Conservation (phyloP, 2,329 filamentous ascomycete genomes). For the Xylaria multiplex region DNA sequence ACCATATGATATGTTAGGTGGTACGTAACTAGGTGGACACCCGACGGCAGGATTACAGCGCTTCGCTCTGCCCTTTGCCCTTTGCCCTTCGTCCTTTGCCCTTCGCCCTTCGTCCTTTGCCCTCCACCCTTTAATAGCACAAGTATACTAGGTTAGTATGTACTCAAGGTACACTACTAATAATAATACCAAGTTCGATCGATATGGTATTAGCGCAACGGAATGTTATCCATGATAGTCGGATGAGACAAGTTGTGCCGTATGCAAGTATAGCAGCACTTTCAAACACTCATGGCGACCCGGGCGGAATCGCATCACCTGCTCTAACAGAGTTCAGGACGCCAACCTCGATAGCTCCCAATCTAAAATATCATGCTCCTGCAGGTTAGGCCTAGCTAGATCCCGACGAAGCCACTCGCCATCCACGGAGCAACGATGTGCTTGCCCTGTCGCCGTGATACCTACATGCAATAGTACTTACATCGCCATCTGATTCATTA, state of each 20-base stretch:
- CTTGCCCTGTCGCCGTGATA: constrained; percentile 7
- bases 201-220: background rate
- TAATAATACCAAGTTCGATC: background rate
- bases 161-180: too few relatives aligned
- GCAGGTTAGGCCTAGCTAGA: constrained; percentile 19
- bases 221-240: background rate
- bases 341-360: constrained; percentile 2
- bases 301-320: constrained; percentile 1
- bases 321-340: background rate
- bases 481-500: constrained; percentile 13
- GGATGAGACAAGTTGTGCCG: background rate
- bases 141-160: too few relatives aligned
- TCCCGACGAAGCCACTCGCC: constrained; percentile 21
- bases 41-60: background rate
- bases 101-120: background rate
- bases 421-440: constrained; percentile 1
- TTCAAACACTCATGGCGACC: constrained; percentile 1
- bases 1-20: background rate
- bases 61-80: background rate
- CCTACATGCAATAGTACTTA: background rate
- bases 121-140: too few relatives aligned
- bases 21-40: background rate
- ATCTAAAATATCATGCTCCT: constrained; percentile 31
- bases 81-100: background rate
- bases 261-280: constrained; percentile 1